Conservation (phyloP, 2,329 filamentous ascomycete species). For the Hypomyces rosellus region DNA sequence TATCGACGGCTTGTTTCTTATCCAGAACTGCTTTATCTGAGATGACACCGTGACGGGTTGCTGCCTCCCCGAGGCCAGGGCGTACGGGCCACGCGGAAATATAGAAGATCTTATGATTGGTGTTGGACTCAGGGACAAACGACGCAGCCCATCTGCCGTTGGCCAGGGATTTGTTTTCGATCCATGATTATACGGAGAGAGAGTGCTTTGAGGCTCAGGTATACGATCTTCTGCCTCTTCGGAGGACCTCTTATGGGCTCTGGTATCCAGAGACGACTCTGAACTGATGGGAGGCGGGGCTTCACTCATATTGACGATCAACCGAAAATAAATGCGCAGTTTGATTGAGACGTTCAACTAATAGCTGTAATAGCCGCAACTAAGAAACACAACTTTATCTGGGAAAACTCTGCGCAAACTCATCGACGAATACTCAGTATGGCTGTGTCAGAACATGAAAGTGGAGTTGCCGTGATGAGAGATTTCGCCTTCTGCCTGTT, state of each 20-base stretch:
- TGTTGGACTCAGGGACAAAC: slow-evolving; percentile 18
- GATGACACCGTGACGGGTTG: slow-evolving; percentile 7
- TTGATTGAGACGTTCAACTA: too few species aligned
- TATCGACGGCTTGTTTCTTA: slow-evolving; percentile 63
- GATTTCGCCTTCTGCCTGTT: neutral
- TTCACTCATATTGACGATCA: too few species aligned
- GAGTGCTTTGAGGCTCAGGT: neutral
- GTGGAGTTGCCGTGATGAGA: neutral
- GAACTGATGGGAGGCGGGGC: too few species aligned
- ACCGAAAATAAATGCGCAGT: too few species aligned
- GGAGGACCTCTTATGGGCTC: neutral
- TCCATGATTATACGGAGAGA: neutral
- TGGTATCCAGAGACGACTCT: too few species aligned
- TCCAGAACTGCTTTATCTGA: slow-evolving; percentile 43
- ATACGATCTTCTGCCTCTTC: slow-evolving; percentile 1
- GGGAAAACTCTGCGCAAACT: too few species aligned
- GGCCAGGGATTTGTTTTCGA: slow-evolving; percentile 4
- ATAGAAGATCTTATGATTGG: slow-evolving; percentile 16
- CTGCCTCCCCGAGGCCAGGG: neutral
- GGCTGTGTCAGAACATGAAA: neutral
- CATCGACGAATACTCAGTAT: too few species aligned
- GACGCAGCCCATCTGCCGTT: slow-evolving; percentile 5
- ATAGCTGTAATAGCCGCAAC: too few species aligned
- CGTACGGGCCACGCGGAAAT: slow-evolving; percentile 11
- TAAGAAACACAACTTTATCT: too few species aligned